Conservation (phyloP, 345 rosid species). For the Physaria fendleri region DNA sequence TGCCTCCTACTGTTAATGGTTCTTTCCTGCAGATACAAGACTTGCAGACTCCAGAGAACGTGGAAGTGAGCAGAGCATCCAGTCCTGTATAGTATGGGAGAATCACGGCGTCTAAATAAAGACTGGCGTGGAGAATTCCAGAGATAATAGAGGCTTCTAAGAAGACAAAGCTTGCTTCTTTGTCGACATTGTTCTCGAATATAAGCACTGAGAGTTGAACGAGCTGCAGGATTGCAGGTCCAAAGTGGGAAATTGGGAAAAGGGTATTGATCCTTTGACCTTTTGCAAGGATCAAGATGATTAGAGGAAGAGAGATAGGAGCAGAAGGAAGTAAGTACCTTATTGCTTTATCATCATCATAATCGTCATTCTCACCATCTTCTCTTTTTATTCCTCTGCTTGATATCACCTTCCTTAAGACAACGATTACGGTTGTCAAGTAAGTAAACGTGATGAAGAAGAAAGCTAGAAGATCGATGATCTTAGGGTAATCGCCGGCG, state of each 20-base stretch:
- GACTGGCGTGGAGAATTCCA: slow-evolving; percentile 68
- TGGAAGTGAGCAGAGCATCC: slow-evolving; percentile 59
- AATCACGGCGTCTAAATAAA: slow-evolving; percentile 61
- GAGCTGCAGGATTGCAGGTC: slow-evolving; percentile 61
- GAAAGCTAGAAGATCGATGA: slow-evolving; percentile 41
- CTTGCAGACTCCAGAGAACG: slow-evolving; percentile 32
- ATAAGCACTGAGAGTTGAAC: slow-evolving; percentile 55
- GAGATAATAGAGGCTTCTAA: slow-evolving; percentile 73
- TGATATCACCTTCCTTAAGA: slow-evolving; percentile 32
- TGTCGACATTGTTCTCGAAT: slow-evolving; percentile 41
- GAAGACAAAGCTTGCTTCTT: slow-evolving; percentile 50
- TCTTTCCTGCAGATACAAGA: too few species aligned
- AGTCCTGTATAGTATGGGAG: slow-evolving; percentile 78
- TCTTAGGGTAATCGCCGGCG: slow-evolving; percentile 50
- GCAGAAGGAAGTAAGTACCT: slow-evolving; percentile 62
- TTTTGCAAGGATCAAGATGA: slow-evolving; percentile 55
- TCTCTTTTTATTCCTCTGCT: slow-evolving; percentile 24
- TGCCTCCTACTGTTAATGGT: too few species aligned
- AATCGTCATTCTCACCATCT: background rate
- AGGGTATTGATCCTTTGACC: slow-evolving; percentile 59
- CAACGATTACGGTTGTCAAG: slow-evolving; percentile 38
- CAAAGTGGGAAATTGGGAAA: slow-evolving; percentile 52
- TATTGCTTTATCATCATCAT: slow-evolving; percentile 30
- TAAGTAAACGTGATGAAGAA: slow-evolving; percentile 38
- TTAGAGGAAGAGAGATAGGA: slow-evolving; percentile 53